Conservation (phyloP, 106 monocot species). For the Cymbidium sinense region DNA sequence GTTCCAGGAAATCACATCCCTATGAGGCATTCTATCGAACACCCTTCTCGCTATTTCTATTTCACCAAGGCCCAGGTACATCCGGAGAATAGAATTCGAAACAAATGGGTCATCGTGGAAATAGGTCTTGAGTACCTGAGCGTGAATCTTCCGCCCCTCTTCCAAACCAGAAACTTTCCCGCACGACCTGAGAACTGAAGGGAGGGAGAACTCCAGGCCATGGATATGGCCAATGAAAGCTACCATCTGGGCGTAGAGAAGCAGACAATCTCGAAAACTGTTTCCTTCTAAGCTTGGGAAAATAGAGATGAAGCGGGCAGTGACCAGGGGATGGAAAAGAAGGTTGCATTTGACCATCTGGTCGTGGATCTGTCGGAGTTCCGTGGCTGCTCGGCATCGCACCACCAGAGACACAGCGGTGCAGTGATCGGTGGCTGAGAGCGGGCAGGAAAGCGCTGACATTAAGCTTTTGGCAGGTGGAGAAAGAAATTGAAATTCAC, state of each 20-base stretch:
- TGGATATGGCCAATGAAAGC: neutral
- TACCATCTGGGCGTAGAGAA: slow-evolving; percentile 16
- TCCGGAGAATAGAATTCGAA: slow-evolving; percentile 15
- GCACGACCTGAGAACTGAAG: slow-evolving; percentile 19
- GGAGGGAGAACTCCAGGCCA: slow-evolving; percentile 13
- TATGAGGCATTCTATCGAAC: slow-evolving; percentile 17
- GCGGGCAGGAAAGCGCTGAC: slow-evolving; percentile 1
- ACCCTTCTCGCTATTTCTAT: neutral
- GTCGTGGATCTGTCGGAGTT: slow-evolving; percentile 19
- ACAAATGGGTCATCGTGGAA: slow-evolving; percentile 12
- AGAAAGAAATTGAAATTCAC: no score
- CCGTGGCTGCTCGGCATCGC: slow-evolving; percentile 1
- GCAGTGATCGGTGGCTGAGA: neutral
- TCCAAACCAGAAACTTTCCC: slow-evolving; percentile 10
- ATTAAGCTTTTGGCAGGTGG: no score
- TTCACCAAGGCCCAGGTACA: slow-evolving; percentile 16
- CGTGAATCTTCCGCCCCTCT: slow-evolving; percentile 17
- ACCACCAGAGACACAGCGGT: slow-evolving; percentile 6
- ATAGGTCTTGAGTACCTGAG: slow-evolving; percentile 14
- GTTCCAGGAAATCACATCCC: slow-evolving; percentile 26
- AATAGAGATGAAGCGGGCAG: slow-evolving; percentile 2
- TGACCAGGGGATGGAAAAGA: neutral
- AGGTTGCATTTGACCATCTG: slow-evolving; percentile 16
- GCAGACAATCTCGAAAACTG: neutral
- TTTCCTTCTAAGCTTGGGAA: neutral